Evolutionary conservation across 768 basidiomycete species (phyloP).

Genomic region (Amanita rimosa): DNA sequence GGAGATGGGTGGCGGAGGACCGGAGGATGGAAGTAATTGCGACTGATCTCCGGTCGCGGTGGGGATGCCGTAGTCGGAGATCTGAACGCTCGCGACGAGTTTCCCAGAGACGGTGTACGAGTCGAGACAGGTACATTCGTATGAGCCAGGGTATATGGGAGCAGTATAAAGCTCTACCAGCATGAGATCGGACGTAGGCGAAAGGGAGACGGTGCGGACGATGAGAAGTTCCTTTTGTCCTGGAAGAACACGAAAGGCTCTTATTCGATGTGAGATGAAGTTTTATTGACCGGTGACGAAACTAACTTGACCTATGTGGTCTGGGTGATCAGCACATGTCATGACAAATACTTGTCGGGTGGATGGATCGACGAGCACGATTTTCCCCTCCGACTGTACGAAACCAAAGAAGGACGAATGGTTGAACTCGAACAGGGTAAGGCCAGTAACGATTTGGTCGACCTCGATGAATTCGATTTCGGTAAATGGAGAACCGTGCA

Average conservation of each 20-base stretch:
- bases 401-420: slow-evolving; percentile 11
- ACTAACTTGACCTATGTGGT: slow-evolving; percentile 15
- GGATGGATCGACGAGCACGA: slow-evolving; percentile 4
- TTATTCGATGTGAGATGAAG: slow-evolving; percentile 26
- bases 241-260: slow-evolving; percentile 40
- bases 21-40: slow-evolving; percentile 11
- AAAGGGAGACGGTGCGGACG: slow-evolving; percentile 28
- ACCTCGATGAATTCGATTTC: slow-evolving; percentile 4
- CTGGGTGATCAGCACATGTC: slow-evolving; percentile 22
- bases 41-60: slow-evolving; percentile 19
- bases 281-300: too few relatives aligned
- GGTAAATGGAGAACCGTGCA: slow-evolving; percentile 1
- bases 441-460: slow-evolving; percentile 4
- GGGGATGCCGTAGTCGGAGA: slow-evolving; percentile 28
- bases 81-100: slow-evolving; percentile 18
- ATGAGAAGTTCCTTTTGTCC: slow-evolving; percentile 40
- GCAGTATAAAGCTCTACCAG: slow-evolving; percentile 20
- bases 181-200: slow-evolving; percentile 12
- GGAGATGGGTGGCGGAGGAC: slow-evolving; percentile 27
- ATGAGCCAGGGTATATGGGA: slow-evolving; percentile 9
- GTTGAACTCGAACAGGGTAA: slow-evolving; percentile 32
- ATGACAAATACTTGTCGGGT: slow-evolving; percentile 14
- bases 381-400: slow-evolving; percentile 2
- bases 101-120: slow-evolving; percentile 16
- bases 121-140: slow-evolving; percentile 8